Evolutionary conservation across 2,329 filamentous ascomycete species (phyloP).

Genomic region (Fusarium illudens): DNA sequence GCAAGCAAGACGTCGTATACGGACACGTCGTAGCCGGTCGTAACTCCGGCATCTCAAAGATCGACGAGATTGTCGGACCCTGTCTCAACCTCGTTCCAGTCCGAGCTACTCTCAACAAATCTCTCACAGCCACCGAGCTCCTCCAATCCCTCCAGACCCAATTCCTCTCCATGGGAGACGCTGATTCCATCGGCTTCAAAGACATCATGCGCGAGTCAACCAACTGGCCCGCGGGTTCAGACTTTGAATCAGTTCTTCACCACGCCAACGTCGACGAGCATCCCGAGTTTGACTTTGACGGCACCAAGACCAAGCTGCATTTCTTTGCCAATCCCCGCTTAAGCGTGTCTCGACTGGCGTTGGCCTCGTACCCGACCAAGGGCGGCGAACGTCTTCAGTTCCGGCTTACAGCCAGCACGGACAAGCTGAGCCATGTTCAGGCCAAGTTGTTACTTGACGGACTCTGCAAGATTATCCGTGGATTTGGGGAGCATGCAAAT

Average conservation of each 20-base stretch:
- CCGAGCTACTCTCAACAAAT: background rate
- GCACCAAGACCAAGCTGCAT: background rate
- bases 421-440: background rate
- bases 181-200: background rate
- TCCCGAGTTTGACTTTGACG: slow-evolving; percentile 8
- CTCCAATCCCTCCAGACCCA: background rate
- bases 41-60: slow-evolving; percentile 46
- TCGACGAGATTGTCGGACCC: slow-evolving; percentile 50
- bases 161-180: slow-evolving; percentile 8
- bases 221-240: slow-evolving; percentile 14
- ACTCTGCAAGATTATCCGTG: background rate
- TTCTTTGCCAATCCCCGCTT: background rate
- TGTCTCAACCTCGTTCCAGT: slow-evolving; percentile 50
- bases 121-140: background rate
- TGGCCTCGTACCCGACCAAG: background rate
- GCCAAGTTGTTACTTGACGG: background rate
- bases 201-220: slow-evolving; percentile 20
- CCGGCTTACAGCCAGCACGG: background rate
- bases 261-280: slow-evolving; percentile 37
- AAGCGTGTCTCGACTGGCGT: background rate
- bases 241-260: slow-evolving; percentile 25
- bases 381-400: background rate
- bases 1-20: slow-evolving; percentile 50
- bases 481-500: background rate
- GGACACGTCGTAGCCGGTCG: slow-evolving; percentile 53